Evolutionary conservation across 2,329 filamentous ascomycete genomes (phyloP).

Genomic region (Amphichorda felina): DNA sequence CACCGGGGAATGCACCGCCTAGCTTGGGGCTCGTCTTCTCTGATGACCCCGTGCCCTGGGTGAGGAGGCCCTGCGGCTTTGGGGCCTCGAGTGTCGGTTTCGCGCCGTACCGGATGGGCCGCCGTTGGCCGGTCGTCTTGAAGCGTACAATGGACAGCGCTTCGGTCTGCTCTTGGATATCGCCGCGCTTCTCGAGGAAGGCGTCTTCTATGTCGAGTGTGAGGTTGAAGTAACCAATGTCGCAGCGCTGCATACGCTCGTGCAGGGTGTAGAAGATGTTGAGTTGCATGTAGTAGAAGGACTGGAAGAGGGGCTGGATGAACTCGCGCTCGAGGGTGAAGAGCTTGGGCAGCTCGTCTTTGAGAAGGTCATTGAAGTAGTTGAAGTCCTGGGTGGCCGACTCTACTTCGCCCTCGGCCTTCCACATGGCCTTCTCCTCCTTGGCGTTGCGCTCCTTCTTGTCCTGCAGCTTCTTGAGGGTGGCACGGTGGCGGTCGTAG

Average conservation of each 20-base stretch:
- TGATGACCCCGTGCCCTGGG: slow-evolving; percentile 28
- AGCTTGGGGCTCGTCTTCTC: slow-evolving; percentile 6
- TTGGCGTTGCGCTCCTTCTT: slow-evolving; percentile 96
- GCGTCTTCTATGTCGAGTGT: slow-evolving; percentile 84
- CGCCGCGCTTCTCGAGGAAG: slow-evolving; percentile 78
- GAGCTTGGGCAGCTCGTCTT: slow-evolving; percentile 87
- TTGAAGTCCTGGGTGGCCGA: slow-evolving; percentile 91
- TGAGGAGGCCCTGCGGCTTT: slow-evolving; percentile 38
- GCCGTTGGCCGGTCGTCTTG: slow-evolving; percentile 69
- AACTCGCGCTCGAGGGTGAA: slow-evolving; percentile 87
- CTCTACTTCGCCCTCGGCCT: slow-evolving; percentile 85
- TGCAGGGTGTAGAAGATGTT: slow-evolving; percentile 99
- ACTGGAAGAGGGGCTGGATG: slow-evolving; percentile 94
- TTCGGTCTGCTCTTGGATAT: slow-evolving; percentile 78
- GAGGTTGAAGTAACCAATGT: slow-evolving; percentile 96
- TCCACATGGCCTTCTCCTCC: slow-evolving; percentile 95
- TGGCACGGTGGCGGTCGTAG: slow-evolving; percentile 75
- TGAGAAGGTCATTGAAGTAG: slow-evolving; percentile 94
- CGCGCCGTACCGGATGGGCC: slow-evolving; percentile 45
- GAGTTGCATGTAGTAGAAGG: slow-evolving; percentile 99
- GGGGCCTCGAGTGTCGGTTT: slow-evolving; percentile 38
- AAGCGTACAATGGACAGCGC: slow-evolving; percentile 77
- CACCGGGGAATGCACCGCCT: slow-evolving; percentile 6
- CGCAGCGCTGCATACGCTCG: slow-evolving; percentile 93
- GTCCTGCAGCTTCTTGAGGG: slow-evolving; percentile 88